A percentile compares a stretch with the other conserved stretches of the same genome.
Conservation (phyloP, 805 yeast species). For the Zygotorulaspora sp. region DNA sequence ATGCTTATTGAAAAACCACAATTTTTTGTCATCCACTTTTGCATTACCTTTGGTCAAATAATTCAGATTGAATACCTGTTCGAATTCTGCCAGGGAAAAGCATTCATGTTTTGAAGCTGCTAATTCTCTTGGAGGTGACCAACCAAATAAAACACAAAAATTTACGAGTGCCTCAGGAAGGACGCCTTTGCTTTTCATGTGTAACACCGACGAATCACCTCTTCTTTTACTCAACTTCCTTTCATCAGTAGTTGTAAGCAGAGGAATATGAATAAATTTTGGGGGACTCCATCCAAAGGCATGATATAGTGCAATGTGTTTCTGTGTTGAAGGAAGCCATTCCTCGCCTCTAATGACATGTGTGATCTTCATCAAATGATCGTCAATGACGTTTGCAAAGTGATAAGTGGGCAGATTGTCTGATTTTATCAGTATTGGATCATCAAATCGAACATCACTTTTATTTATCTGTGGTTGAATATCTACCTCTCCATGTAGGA, state of each 20-base stretch:
- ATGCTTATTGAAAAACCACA: conserved; percentile 70
- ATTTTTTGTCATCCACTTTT: conserved; percentile 76
- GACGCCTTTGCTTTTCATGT: conserved; percentile 55
- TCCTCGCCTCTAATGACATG: conserved; percentile 97
- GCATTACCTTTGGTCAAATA: conserved; percentile 90
- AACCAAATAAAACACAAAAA: conserved; percentile 86
- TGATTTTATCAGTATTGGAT: conserved; percentile 83
- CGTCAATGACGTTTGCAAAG: conserved; percentile 93
- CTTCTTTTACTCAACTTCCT: conserved; percentile 82
- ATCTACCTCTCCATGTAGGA: conserved; percentile 71
- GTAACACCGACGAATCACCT: conserved; percentile 71
- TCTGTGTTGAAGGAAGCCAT: conserved; percentile 95
- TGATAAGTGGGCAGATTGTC: conserved; percentile 96
- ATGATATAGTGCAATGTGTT: conserved; percentile 78
- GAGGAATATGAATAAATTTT: conserved; percentile 79
- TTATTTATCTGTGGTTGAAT: conserved; percentile 75
- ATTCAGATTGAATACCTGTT: conserved; percentile 53
- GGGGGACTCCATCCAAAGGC: conserved; percentile 90
- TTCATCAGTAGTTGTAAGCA: conserved; percentile 65
- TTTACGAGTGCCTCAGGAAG: conserved; percentile 85
- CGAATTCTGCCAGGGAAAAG: conserved; percentile 49
- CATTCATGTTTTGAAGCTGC: conserved; percentile 51
- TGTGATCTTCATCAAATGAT: conserved; percentile 84
- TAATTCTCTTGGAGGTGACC: conserved; percentile 73
- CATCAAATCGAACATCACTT: conserved; percentile 76